A percentile compares a stretch with the other conserved stretches of the same genome.
Conservation (phyloP, 2,329 filamentous ascomycete genomes). For the Fusarium sp. region DNA sequence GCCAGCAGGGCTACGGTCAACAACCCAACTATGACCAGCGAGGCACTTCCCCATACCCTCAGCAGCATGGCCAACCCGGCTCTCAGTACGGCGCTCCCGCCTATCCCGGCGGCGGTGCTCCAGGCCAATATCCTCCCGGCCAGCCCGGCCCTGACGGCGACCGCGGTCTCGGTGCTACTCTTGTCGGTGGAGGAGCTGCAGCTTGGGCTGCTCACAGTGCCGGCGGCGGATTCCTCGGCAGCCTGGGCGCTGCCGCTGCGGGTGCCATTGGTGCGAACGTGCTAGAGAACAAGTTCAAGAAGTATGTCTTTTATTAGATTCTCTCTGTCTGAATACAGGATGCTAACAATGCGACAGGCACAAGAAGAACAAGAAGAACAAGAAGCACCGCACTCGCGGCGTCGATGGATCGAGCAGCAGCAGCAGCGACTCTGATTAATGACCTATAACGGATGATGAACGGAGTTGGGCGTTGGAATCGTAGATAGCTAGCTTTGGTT, state of each 20-base stretch:
- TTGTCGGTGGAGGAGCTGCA: constrained; percentile 65
- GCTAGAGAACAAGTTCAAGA: constrained; percentile 57
- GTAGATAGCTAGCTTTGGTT: not conserved
- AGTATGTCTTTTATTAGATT: constrained; percentile 16
- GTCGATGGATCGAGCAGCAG: constrained; percentile 33
- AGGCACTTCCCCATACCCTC: constrained; percentile 30
- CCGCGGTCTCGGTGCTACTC: constrained; percentile 66
- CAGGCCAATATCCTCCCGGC: constrained; percentile 41
- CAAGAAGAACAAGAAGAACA: constrained; percentile 50
- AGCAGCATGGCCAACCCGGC: constrained; percentile 36
- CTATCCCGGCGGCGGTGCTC: constrained; percentile 42
- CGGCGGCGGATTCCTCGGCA: constrained; percentile 64
- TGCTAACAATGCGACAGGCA: constrained; percentile 38
- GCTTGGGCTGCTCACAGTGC: constrained; percentile 65
- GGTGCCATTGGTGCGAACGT: constrained; percentile 68
- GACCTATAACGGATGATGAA: not conserved
- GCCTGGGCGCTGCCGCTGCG: constrained; percentile 61
- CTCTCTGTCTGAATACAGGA: not conserved
- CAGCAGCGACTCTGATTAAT: constrained; percentile 46
- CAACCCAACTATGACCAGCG: constrained; percentile 37
- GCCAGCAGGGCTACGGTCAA: constrained; percentile 39
- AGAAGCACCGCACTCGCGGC: constrained; percentile 41
- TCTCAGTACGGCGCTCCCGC: constrained; percentile 36
- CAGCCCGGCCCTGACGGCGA: constrained; percentile 55
- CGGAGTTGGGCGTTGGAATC: constrained; percentile 25